Base-by-base conservation (phyloP, 306 rosid species). In the Glycine tomentella region DNA sequence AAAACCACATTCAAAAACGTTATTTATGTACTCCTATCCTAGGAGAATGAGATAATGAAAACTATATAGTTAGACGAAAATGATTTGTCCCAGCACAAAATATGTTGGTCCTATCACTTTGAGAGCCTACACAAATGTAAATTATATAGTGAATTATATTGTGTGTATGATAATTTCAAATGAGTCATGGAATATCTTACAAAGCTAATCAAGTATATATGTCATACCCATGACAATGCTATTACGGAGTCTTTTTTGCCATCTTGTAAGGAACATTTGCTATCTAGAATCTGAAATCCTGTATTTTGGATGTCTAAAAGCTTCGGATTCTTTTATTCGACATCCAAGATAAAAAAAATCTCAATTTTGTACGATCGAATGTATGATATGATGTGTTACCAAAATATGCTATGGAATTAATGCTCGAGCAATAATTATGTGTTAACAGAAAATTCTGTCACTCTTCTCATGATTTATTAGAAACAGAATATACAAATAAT, bases 141-240 rank as follows among this genome's bases (percentile, higher is more conserved):
- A 11, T 59, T 36, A 50, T 46, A 2, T 13, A 5, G 20, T 68
- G 34, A 20, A 68, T 42, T 36, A 36, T 36, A 25, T 25, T 25
- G 40, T 52, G 33, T 77, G 31, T 33, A 48, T 38, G 52, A n/a
- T 68, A 50, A 51, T 51, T 55, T 53, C 45, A 12, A 77, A 53
- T 42, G 49, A 17, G 55, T 15, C 20, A 20, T 48, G 81, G 51
- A 52, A 38, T 42, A 67, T 78, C 55, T 9, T 76, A 42, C 61
- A 76, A 76, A 62, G 46, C 51, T 76, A 20, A 76, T 8, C 46
- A 6, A 42, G 46, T 42, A 42, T 42, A 42, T 42, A 42, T 42
- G 46, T 6, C 70, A 13, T 45, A 1, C 61, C 72, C 48, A 48
- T 33, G 66, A n/a, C 75, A 66, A 7, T 77, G 81, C 81, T 50